A percentile compares a stretch with the other conserved stretches of the same genome.
phyloP scores from a whole-genome alignment of 1,139 yeast genomes.

The Pichia sp. region DNA sequence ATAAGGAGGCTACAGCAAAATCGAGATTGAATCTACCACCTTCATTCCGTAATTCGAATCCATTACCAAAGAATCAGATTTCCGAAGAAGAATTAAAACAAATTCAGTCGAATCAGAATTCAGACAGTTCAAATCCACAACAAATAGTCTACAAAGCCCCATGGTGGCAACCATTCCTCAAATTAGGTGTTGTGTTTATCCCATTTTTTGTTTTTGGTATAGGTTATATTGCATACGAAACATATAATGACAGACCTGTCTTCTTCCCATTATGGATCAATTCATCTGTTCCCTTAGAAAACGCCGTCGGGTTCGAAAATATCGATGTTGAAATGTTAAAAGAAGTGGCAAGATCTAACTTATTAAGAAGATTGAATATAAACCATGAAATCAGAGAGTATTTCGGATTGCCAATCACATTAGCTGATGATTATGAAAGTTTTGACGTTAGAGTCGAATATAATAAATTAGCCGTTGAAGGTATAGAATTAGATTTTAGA shows the following conservation, averaged over 20 bases:
- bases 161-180: constrained; percentile 20
- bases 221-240: constrained; percentile 29
- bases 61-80: constrained; percentile 16
- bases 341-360: constrained; percentile 22
- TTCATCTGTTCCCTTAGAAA: constrained; percentile 27
- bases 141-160: constrained; percentile 14
- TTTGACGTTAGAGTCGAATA: constrained; percentile 30
- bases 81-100: constrained; percentile 14
- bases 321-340: constrained; percentile 29
- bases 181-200: constrained; percentile 16
- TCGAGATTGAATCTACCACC: constrained; percentile 18
- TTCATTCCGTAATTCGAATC: constrained; percentile 16
- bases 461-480: constrained; percentile 28
- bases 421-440: constrained; percentile 27
- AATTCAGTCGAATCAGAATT: constrained; percentile 2
- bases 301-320: constrained; percentile 27
- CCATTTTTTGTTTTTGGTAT: constrained; percentile 21
- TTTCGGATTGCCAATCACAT: constrained; percentile 31
- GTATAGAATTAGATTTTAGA: constrained; percentile 31
- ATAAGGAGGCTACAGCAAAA: neutral
- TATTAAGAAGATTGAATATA: constrained; percentile 29
- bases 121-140: neutral
- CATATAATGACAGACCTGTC: constrained; percentile 27
- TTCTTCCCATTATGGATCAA: constrained; percentile 31
- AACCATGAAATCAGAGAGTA: constrained; percentile 26